Conservation (phyloP, 2,329 filamentous ascomycete genomes). For the Remersonia thermophila region DNA sequence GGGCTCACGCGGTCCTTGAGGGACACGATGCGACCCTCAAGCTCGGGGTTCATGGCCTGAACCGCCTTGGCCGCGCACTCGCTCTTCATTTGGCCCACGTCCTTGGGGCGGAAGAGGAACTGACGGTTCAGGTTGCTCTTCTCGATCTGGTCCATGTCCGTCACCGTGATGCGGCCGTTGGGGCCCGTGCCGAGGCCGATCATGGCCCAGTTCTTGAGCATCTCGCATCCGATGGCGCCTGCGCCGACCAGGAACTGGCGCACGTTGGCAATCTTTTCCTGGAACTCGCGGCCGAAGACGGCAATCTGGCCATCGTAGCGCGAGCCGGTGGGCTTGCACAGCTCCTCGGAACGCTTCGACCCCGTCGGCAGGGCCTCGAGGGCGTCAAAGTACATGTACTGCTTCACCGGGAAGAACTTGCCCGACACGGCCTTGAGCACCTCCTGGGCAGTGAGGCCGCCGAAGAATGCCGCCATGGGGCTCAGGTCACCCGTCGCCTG, state of each 20-base stretch:
- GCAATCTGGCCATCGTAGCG: constrained; percentile 96
- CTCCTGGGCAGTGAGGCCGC: constrained; percentile 86
- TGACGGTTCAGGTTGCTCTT: constrained; percentile 98
- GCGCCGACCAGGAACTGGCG: constrained; percentile 92
- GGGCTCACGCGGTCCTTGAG: constrained; percentile 81
- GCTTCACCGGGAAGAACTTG: constrained; percentile 90
- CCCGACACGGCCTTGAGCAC: constrained; percentile 93
- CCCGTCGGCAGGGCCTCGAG: constrained; percentile 83
- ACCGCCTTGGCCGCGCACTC: constrained; percentile 86
- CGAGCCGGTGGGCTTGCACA: constrained; percentile 72
- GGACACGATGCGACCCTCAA: constrained; percentile 72
- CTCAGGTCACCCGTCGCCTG: constrained; percentile 85
- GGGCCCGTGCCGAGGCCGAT: constrained; percentile 85
- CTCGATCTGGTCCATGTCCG: constrained; percentile 97
- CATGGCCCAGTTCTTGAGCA: constrained; percentile 99
- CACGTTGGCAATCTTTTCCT: constrained; percentile 83
- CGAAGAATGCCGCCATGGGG: constrained; percentile 90
- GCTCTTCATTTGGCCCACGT: constrained; percentile 95
- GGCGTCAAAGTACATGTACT: constrained; percentile 97
- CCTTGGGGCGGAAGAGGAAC: constrained; percentile 85
- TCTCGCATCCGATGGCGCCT: constrained; percentile 95
- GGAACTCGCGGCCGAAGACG: constrained; percentile 86
- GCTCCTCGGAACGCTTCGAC: constrained; percentile 64
- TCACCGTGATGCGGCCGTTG: constrained; percentile 79
- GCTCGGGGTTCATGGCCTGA: constrained; percentile 87